Evolutionary conservation across 2,329 filamentous ascomycete species (phyloP), one percentile per base, ranked within the genome.

Genomic region (Monilinia fructicola): DNA sequence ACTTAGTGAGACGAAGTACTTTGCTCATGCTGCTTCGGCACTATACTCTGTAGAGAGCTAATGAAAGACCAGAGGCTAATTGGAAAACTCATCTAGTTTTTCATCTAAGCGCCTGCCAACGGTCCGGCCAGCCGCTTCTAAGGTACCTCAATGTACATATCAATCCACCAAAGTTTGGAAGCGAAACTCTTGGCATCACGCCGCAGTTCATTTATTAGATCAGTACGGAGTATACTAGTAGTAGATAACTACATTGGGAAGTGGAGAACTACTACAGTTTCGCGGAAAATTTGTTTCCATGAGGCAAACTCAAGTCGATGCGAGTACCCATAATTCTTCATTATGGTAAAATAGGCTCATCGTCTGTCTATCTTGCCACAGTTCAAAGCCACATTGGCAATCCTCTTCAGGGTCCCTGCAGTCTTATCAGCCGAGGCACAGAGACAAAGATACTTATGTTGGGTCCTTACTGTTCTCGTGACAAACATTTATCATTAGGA

Each of bases 151-250:
- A 18, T 31, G 35, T 10, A 48, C 18, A 60, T 12, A 26, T 48
- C 44, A 38, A 60, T 50, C 14, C 16, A 60, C 28, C 28, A 60
- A 60, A 50, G 28, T 50, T 60, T 48, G 44, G 58, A 50, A 21
- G 44, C 58, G 21, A 60, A 35, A 50, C 48, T 21, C 58, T 60
- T 60, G 58, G 58, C 58, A 14, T n/a, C n/a, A n/a, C n/a, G n/a
- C n/a, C n/a, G n/a, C 56, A 26, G 28, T 26, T 40, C 28, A 40
- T 21, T 38, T 23, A 35, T 60, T 14, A 50, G 31, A 38, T 44
- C 48, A 35, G 12, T 21, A 18, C 6, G n/a, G n/a, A n/a, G n/a
- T n/a, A n/a, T n/a, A n/a, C n/a, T n/a, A n/a, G n/a, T n/a, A n/a
- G 21, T 50, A 26, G 26, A 26, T 50, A 50, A n/a, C 12, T 61